Base-by-base conservation (phyloP, 2,329 filamentous ascomycete genomes). In the Raffaelea albimanens region DNA sequence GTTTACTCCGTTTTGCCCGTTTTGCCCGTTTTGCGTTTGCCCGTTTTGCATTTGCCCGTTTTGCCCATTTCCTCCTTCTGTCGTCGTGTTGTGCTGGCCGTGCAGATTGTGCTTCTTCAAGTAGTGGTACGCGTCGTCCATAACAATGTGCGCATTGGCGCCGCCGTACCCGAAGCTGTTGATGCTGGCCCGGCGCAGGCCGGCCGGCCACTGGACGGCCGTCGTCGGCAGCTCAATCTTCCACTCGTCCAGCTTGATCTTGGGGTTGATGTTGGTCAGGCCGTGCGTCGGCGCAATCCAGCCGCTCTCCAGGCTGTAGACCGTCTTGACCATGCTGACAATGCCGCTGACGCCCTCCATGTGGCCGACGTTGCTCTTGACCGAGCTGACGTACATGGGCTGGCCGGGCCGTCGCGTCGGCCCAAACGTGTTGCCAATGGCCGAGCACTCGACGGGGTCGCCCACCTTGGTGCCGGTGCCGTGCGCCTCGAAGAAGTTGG, bases 91-190 rank as follows among this genome's bases (percentile, higher is more conserved):
- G n/a, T 36, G 13, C 29, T 8, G 25, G 13, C 18, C 38, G 18
- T 34, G 23, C 22, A 47, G 19, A n/a, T 14, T 18, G 34, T 38
- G 34, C 5, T 16, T 16, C n/a, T 38, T 8, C 14, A 38, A 16
- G n/a, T n/a, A 38, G 14, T 38, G 34, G n/a, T 38, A 38, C 14
- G 34, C 34, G n/a, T 38, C 34, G 34, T 76, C 72, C 41, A 76
- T 49, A 41, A 76, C 69, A 2, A 69, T 64, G 52, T 79, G 75
- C 1, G 67, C 69, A 47, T 78, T 78, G 3, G 73, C 75, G 40
- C 76, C 76, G 2, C 76, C 76, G 52, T 72, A 78, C 2, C 76
- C 76, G 51, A 78, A 80, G 47, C 68, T 73, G 54, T 78, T 78
- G 52, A 79, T 64, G 50, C 70, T 74, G 41, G 69, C 70, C 23